Evolutionary conservation across 331 rosid species (phyloP), one percentile per base, ranked within the genome.

Genomic region (Ulmus americana): DNA sequence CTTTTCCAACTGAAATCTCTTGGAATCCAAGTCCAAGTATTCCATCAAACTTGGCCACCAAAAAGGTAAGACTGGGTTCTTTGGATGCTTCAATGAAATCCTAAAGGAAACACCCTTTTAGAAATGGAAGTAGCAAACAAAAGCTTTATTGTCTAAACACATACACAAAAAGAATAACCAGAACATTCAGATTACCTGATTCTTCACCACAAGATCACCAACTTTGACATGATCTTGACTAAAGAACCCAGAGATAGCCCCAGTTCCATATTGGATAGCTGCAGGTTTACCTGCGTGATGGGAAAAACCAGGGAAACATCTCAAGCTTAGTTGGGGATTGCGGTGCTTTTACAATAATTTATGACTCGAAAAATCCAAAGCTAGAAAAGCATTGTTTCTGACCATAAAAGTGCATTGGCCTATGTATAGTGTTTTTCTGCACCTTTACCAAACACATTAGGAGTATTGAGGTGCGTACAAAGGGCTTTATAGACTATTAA

Each of bases 1-100:
- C 85, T 42, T 73, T 38, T 65, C 86, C 89, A 22, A 84, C 89
- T 14, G 89, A 81, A 46, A 81, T 84, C 77, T 84, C 89, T 75
- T 78, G 83, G 71, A 84, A 84, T 65, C 89, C 89, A 75, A 84
- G 89, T 45, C 89, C 89, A 63, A 84, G 82, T 44, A 84, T 81
- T 50, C 89, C 89, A 76, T 84, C 89, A 76, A 84, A 84, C 73
- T 84, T 84, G n/a, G 86, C 89, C 6, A 64, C 74, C 72, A 84
- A 14, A 44, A 86, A 86, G 35, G 88, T 81, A 50, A 86, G 1
- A 65, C 92, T 47, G 7, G 92, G 85, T 65, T 86, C 92, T 70
- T 64, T 83, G 9, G 85, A 83, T 63, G 92, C 88, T 83, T 86
- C 88, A 5, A 86, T 86, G 74, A 86, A 86, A 58, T 76, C 88